Evolutionary conservation across 2,329 filamentous ascomycete genomes (phyloP), one percentile per base, ranked within the genome.

Genomic region (Fusarium floridanum): DNA sequence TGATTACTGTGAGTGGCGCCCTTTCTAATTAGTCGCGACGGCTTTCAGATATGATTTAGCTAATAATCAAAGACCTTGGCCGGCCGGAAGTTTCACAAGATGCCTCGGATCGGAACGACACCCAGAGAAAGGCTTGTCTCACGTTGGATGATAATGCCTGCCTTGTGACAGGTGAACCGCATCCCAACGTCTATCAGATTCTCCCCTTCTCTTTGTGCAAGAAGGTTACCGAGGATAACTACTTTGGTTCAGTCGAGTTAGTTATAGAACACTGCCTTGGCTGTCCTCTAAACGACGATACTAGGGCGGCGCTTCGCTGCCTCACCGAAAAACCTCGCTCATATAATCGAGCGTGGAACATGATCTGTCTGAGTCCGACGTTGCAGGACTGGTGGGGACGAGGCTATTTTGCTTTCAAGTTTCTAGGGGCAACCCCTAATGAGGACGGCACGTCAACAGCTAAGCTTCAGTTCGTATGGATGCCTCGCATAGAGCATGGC

Each of bases 391-490:
- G 55, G 55, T 61, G 55, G 55, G 2, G 20, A 4, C 10, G 16
- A 32, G 64, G 27, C 1, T 61, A 41, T 27, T 61, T 61, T 14
- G 55, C 14, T 17, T 41, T 66, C 32, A 66, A 53, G 17, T 53
- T 17, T 8, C n/a, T 59, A 2, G 29, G 29, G 24, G 43, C 34
- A n/a, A 39, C 7, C 2, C 11, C 22, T 20, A 6, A 14, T 7
- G 17, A 16, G n/a, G 32, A 34, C 32, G 14, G 7, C 20, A 20
- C 7, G 4, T 39, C 32, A 4, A 12, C 22, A 7, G 20, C 34
- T 14, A 7, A 59, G 29, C 36, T 60, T 20, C 37, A 65, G 22
- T 8, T 65, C 11, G 39, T 60, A n/a, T 65, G 53, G 63, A 65
- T 65, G 53, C 63, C 39, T 14, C 32, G 27, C 14, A 14, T 34